phyloP scores from a whole-genome alignment of 2,329 filamentous ascomycete species.

The Metarhizium brunneum region DNA sequence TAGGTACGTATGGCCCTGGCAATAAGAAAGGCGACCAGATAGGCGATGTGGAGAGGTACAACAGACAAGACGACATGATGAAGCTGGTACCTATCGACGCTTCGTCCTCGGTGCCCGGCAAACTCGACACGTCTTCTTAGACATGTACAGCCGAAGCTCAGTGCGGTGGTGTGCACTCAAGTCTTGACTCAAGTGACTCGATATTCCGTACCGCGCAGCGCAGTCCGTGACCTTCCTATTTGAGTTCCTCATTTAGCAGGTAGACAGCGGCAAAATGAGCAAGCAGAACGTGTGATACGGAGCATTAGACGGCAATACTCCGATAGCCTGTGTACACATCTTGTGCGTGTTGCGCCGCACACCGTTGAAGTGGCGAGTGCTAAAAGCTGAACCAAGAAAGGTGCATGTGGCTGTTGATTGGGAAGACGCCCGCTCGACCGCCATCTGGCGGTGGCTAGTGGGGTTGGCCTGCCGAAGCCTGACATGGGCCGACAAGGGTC shows the following conservation, averaged over 20 bases:
- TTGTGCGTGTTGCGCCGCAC: not conserved
- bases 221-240: not conserved
- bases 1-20: not conserved
- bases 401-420: not conserved
- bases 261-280: too few relatives aligned
- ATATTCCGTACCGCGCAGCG: not conserved
- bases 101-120: not conserved
- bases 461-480: not conserved
- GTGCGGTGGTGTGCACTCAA: too few relatives aligned
- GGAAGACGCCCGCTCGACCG: not conserved
- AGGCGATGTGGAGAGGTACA: not conserved
- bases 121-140: too few relatives aligned
- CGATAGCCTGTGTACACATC: too few relatives aligned
- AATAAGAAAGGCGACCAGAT: not conserved
- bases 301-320: too few relatives aligned
- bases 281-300: too few relatives aligned
- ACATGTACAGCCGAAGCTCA: too few relatives aligned
- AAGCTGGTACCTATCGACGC: not conserved
- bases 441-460: not conserved
- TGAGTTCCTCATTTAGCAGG: too few relatives aligned
- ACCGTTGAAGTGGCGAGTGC: not conserved
- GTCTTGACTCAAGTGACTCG: too few relatives aligned
- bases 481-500: conserved; percentile 1
- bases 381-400: not conserved
- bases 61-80: not conserved